Evolutionary conservation across 352 stramenopile species (phyloP).

Genomic region (Halophytophthora polymorphica): DNA sequence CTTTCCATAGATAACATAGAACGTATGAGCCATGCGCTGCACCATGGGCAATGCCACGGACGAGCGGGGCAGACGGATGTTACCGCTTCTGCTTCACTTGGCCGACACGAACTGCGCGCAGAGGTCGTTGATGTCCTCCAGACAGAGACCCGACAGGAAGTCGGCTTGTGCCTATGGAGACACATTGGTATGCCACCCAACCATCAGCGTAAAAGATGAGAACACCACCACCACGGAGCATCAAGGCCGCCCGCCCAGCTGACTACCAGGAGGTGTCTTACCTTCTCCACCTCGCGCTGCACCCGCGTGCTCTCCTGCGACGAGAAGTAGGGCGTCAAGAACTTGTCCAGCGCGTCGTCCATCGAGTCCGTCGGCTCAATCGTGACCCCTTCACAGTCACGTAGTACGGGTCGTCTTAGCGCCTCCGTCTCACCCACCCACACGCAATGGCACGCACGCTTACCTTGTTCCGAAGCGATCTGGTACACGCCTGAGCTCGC

Average conservation of each 20-base stretch:
- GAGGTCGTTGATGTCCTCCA: constrained; percentile 72
- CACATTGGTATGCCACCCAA: constrained; percentile 7
- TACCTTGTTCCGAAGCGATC: constrained; percentile 10
- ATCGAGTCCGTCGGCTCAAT: constrained; percentile 43
- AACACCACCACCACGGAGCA: background rate
- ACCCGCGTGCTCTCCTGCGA: constrained; percentile 55
- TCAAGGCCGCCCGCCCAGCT: too few species aligned
- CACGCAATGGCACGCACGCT: background rate
- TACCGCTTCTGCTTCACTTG: constrained; percentile 10
- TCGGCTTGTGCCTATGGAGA: constrained; percentile 36
- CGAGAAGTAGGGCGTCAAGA: constrained; percentile 61
- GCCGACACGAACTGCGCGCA: constrained; percentile 59
- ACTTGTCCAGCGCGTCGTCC: constrained; percentile 53
- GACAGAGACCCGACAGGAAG: constrained; percentile 54
- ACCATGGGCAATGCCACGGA: background rate
- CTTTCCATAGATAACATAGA: constrained; percentile 13
- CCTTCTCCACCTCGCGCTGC: constrained; percentile 61
- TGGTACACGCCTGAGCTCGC: constrained; percentile 24
- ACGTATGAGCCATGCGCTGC: constrained; percentile 8
- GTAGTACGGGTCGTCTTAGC: too few species aligned
- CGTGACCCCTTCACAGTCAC: constrained; percentile 9
- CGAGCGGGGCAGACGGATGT: background rate
- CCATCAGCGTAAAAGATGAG: background rate
- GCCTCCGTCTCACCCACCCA: too few species aligned
- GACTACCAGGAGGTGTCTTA: too few species aligned